Evolutionary conservation across 2,329 filamentous ascomycete genomes (phyloP), one percentile per base, ranked within the genome.

Genomic region (Akanthomyces uredinophilus): DNA sequence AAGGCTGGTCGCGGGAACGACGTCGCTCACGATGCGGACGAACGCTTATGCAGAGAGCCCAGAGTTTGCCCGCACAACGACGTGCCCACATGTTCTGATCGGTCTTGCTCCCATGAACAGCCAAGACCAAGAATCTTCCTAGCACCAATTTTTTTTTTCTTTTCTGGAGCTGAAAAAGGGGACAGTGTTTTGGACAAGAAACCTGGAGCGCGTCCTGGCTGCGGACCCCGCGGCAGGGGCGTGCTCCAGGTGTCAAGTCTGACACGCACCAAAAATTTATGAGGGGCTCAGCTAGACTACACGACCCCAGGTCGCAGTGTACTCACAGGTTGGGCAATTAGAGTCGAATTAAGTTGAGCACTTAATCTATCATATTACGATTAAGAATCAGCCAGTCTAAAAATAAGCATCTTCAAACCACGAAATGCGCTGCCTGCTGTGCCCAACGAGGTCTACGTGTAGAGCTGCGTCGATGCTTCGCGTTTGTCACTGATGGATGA

Each of bases 231-330:
- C 32, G 39, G 11, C 13, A 37, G n/a, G 18, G 57, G 57, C 47
- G 39, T 53, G 46, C 39, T 24, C 24, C 10, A 11, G 24, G 57
- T 60, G 27, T 60, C 57, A 51, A 46, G 49, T 60, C 57, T 60
- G 57, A 60, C 18, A 60, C 57, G 35, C 55, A 37, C 56, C 57
- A 60, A 60, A 60, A 20, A 52, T 51, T 43, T 27, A 35, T 32
- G 46, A 43, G 35, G 35, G 16, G 35, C 13, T 18, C 18, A 59
- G 24, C 46, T 16, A 18, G 20, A 16, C 27, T 29, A 29, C 27
- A 6, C 27, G 27, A 11, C 43, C 24, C 46, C 47, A 43, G 22
- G 56, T 59, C 47, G 46, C 46, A 59, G 46, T 35, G 24, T 18
- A 5, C 22, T 39, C n/a, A 7, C 18, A n/a, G 49, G n/a, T n/a